phyloP scores from a whole-genome alignment of 345 rosid genomes.

The Aquilaria sinensis region DNA sequence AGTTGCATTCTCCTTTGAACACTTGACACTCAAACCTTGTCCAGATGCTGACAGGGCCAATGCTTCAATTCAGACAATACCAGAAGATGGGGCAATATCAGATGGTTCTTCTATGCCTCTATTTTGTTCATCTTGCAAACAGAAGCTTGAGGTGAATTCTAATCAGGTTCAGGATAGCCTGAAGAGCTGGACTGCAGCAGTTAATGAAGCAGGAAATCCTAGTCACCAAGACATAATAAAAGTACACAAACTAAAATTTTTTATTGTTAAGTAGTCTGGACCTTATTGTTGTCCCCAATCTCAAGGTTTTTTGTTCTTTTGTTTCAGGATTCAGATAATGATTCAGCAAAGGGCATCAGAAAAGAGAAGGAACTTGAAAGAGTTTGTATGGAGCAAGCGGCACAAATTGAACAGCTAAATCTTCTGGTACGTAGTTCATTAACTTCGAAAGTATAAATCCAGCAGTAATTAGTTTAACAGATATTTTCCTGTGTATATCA shows the following conservation, averaged over 20 bases:
- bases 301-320: conserved; percentile 8
- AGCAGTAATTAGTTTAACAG: conserved; percentile 1
- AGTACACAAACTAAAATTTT: not conserved
- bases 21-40: conserved; percentile 58
- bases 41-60: conserved; percentile 44
- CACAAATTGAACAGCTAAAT: conserved; percentile 66
- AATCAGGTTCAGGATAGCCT: conserved; percentile 42
- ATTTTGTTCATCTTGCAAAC: conserved; percentile 66
- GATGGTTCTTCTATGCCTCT: conserved; percentile 29
- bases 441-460: not conserved
- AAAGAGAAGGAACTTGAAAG: conserved; percentile 64
- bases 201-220: conserved; percentile 14
- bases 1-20: conserved; percentile 72
- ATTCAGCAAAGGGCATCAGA: conserved; percentile 24
- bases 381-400: conserved; percentile 66
- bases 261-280: not conserved
- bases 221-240: too few relatives aligned
- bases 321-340: conserved; percentile 37
- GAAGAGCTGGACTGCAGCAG: conserved; percentile 42
- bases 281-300: not conserved
- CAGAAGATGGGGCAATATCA: conserved; percentile 25
- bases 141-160: conserved; percentile 31
- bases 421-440: conserved; percentile 35
- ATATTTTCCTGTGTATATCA: conserved; percentile 1
- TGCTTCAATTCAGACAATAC: conserved; percentile 36